Evolutionary conservation across 371 early-diverging fungal species (phyloP), one percentile per base, ranked within the genome.

Genomic region (Mortierella sp.): DNA sequence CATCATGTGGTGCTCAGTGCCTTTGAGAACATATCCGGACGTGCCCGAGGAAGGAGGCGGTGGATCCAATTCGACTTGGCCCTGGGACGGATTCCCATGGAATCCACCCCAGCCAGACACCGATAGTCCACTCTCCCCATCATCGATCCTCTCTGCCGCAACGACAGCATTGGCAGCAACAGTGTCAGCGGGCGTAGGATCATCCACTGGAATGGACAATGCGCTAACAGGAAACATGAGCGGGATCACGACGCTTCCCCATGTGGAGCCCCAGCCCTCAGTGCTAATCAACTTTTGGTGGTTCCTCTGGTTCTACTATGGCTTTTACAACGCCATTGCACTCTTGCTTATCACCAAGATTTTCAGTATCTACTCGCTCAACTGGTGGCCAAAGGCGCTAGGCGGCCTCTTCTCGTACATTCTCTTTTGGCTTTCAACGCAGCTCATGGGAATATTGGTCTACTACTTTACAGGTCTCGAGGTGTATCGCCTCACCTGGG

Each of bases 281-380:
- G 79, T 67, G 22, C 60, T 81, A 49, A 84, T 91, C 65, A 89
- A 90, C 67, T 92, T 91, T 77, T 90, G 90, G 89, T 88, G 84
- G 71, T 92, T 90, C 60, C 70, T 92, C 41, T 85, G 91, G 73
- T 89, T 86, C 71, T 92, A 91, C 80, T 92, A 87, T 79, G 92
- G 92, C 21, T 58, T 86, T 17, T 92, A 91, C 74, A 92, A 91
- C 54, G 89, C 88, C 13, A 71, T 89, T 28, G 91, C 89, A 19
- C 76, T 92, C 41, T 71, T 86, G 57, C 79, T 92, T 41, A 88
- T 92, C 58, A 87, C 91, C 27, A 89, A 90, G 63, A 81, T 91
- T 34, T 92, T 92, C 78, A 87, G 85, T 57, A 82, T 91, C 14
- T 92, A 92, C 71, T 88, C 92, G 52, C 79, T 92, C 54, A 90